These are phyloP conservation scores for Boletellus ananas DNA, from an alignment of 768 basidiomycete species.

Conservation along the genomic window DNA sequence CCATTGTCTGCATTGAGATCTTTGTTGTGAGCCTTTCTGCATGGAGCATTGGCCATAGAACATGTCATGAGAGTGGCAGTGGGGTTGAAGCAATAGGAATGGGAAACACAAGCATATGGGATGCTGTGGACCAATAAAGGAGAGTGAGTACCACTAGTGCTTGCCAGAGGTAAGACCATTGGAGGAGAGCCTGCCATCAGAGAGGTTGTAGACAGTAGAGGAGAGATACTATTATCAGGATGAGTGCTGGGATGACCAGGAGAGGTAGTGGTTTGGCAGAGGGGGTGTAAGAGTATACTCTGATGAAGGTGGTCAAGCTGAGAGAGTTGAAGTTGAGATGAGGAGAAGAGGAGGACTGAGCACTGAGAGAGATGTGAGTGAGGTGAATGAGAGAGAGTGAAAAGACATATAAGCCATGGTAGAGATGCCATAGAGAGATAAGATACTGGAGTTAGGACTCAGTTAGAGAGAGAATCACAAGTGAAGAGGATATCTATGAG, in stretches of 20 bases:
- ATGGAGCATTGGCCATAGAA: conserved; percentile 49
- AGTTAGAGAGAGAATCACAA: conserved; percentile 44
- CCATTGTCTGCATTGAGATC: conserved; percentile 72
- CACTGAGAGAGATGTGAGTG: conserved; percentile 36
- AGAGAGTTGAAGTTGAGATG: conserved; percentile 61
- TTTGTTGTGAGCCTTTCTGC: conserved; percentile 51
- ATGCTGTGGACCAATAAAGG: conserved; percentile 45
- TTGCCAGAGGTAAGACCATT: conserved; percentile 62
- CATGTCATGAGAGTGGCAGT: conserved; percentile 50
- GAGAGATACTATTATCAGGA: conserved; percentile 61
- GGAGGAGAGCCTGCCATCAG: conserved; percentile 69
- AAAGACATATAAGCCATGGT: conserved; percentile 58
- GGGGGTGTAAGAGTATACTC: conserved; percentile 58
- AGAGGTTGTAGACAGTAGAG: conserved; percentile 71
- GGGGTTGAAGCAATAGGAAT: conserved; percentile 79
- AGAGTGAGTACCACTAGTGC: conserved; percentile 55
- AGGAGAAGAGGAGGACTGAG: conserved; percentile 53
- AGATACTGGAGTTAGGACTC: conserved; percentile 68
- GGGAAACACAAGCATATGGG: conserved; percentile 59
- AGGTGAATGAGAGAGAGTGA: not conserved
- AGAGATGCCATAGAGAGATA: conserved; percentile 53
- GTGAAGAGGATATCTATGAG: conserved; percentile 46
- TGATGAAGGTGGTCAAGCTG: conserved; percentile 52
- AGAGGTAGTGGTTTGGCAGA: conserved; percentile 47
- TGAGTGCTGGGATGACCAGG: conserved; percentile 68